Evolutionary conservation across 1,284 basidiomycete species (phyloP).

Genomic region (Malassezia slooffiae): DNA sequence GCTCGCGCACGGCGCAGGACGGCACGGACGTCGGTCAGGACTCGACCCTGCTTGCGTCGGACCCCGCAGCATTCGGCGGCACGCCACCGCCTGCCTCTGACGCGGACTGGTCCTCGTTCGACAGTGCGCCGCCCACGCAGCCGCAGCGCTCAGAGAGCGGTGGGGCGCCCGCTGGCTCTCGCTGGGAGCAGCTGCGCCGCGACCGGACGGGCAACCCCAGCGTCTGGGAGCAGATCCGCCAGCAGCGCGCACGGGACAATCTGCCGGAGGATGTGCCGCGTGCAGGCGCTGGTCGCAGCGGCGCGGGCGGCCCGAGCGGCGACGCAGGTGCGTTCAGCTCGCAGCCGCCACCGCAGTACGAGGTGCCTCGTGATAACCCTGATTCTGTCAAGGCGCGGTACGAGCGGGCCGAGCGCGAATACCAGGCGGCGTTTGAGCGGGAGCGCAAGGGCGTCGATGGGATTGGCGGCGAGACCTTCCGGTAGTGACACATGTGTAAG

Average conservation of each 20-base stretch:
- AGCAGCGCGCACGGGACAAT: background rate
- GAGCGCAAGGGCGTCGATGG: constrained; percentile 13
- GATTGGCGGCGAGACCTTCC: too few species aligned
- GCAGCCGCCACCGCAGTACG: too few species aligned
- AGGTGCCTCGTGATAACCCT: too few species aligned
- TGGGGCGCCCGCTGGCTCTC: background rate
- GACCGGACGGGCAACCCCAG: constrained; percentile 7
- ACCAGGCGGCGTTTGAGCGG: constrained; percentile 10
- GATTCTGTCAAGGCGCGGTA: constrained; percentile 3
- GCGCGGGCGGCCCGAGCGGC: background rate
- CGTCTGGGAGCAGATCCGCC: constrained; percentile 13
- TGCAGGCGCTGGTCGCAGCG: background rate
- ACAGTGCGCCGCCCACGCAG: too few species aligned
- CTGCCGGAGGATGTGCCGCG: background rate
- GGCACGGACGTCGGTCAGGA: too few species aligned
- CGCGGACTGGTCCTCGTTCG: background rate
- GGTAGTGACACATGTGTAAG: too few species aligned
- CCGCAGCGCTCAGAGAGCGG: too few species aligned
- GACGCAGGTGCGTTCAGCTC: background rate
- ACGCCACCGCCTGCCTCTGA: background rate
- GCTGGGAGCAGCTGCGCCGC: constrained; percentile 14
- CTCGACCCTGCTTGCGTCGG: too few species aligned
- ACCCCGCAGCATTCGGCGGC: too few species aligned
- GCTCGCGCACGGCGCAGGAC: too few species aligned
- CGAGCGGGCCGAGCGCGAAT: constrained; percentile 10